Evolutionary conservation across 2,329 filamentous ascomycete genomes (phyloP).

Genomic region (Dactylellina cionopaga): DNA sequence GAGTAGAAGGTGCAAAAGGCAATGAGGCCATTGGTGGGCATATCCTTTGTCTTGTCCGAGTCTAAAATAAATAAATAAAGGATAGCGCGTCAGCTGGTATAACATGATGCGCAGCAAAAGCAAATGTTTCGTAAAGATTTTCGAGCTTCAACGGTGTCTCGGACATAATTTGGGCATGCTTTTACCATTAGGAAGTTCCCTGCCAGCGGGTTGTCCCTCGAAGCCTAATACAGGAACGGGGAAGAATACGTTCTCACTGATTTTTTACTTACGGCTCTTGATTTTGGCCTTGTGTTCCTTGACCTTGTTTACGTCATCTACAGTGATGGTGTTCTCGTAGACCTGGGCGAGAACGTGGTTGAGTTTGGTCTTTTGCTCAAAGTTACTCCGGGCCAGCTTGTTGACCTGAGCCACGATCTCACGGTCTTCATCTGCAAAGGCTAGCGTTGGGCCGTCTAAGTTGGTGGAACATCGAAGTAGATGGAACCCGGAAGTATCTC

Average conservation of each 20-base stretch:
- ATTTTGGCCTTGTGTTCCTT: slow-evolving; percentile 28
- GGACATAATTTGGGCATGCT: too few relatives aligned
- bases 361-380: slow-evolving; percentile 11
- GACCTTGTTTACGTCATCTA: slow-evolving; percentile 3
- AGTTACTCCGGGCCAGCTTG: slow-evolving; percentile 17
- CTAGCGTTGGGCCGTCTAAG: slow-evolving; percentile 15
- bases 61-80: slow-evolving; percentile 10
- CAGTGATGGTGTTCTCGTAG: slow-evolving; percentile 23
- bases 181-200: too few relatives aligned
- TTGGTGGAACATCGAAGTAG: slow-evolving; percentile 27
- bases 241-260: not conserved
- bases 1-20: slow-evolving; percentile 27
- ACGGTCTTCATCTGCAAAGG: slow-evolving; percentile 22
- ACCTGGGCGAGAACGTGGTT: slow-evolving; percentile 33
- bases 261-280: slow-evolving; percentile 23
- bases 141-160: not conserved
- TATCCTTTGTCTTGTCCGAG: slow-evolving; percentile 29
- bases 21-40: slow-evolving; percentile 21
- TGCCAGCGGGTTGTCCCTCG: not conserved
- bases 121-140: not conserved
- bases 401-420: slow-evolving; percentile 20
- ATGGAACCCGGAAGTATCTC: slow-evolving; percentile 15
- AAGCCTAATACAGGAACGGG: not conserved
- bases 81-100: not conserved
- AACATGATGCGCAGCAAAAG: not conserved